These are phyloP conservation scores for Trichophyton benhamiae DNA, from an alignment of 2,329 filamentous ascomycete genomes.

Conservation along the genomic window DNA sequence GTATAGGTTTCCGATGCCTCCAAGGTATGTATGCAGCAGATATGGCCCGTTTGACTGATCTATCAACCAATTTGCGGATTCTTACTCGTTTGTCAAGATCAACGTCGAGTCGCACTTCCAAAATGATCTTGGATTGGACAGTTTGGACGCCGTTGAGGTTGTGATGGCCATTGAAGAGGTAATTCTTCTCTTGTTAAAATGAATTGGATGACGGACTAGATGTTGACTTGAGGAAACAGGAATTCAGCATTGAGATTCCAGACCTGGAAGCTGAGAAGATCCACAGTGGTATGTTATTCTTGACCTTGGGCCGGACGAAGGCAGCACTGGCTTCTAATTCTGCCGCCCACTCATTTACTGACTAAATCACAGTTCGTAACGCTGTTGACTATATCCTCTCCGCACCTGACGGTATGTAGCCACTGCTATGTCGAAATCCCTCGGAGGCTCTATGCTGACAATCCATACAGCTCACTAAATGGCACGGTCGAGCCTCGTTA, in stretches of 20 bases:
- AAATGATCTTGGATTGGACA: conserved; percentile 94
- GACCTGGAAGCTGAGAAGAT: conserved; percentile 93
- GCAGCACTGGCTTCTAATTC: not conserved
- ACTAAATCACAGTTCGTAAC: conserved; percentile 58
- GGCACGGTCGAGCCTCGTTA: not conserved
- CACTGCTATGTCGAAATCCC: conserved; percentile 21
- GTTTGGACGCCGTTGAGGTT: conserved; percentile 95
- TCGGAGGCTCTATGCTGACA: conserved; percentile 15
- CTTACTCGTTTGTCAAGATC: conserved; percentile 48
- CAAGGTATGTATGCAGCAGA: conserved; percentile 36
- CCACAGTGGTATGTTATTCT: conserved; percentile 63
- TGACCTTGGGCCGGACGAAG: not conserved
- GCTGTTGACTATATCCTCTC: conserved; percentile 86
- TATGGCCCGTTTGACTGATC: not conserved
- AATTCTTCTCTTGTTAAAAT: conserved; percentile 15
- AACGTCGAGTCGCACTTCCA: conserved; percentile 76
- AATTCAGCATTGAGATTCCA: conserved; percentile 90
- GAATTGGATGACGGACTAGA: conserved; percentile 8
- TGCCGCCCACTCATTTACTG: not conserved
- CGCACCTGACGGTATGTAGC: conserved; percentile 78
- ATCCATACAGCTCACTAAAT: conserved; percentile 13
- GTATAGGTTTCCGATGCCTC: conserved; percentile 38
- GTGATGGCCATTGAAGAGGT: conserved; percentile 99
- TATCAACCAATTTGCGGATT: not conserved
- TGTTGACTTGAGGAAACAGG: conserved; percentile 32